Evolutionary conservation across 768 basidiomycete genomes (phyloP).

Genomic region (Collybia sordida): DNA sequence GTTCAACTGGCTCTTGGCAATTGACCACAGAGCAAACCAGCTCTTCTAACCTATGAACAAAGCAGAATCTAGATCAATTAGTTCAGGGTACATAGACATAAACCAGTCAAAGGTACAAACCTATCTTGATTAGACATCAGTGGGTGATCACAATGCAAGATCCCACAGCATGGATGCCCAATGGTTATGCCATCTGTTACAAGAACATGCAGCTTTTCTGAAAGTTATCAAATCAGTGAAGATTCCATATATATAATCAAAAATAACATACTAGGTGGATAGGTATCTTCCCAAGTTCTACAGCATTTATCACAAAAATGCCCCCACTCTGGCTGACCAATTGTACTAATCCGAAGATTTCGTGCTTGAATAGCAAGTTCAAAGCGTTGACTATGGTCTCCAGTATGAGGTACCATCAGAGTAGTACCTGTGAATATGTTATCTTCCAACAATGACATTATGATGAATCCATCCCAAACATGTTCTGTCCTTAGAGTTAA

Average conservation of each 20-base stretch:
- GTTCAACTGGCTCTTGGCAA: too few relatives aligned
- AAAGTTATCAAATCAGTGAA: slow-evolving; percentile 4
- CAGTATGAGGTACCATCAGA: slow-evolving; percentile 22
- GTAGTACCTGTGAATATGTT: not conserved
- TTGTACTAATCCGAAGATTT: slow-evolving; percentile 18
- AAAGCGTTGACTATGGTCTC: slow-evolving; percentile 24
- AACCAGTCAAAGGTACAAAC: too few relatives aligned
- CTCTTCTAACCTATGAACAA: too few relatives aligned
- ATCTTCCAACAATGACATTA: slow-evolving; percentile 24
- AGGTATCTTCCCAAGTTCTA: too few relatives aligned
- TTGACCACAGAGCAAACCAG: too few relatives aligned
- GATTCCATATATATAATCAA: slow-evolving; percentile 13
- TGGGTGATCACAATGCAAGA: slow-evolving; percentile 1
- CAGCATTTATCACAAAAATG: slow-evolving; percentile 27
- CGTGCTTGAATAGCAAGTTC: slow-evolving; percentile 20
- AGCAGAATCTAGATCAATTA: too few relatives aligned
- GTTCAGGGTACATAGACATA: too few relatives aligned
- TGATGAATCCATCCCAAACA: slow-evolving; percentile 29
- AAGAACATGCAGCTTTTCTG: slow-evolving; percentile 7
- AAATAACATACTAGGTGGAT: too few relatives aligned
- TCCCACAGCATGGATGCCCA: slow-evolving; percentile 10
- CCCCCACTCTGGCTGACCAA: slow-evolving; percentile 21
- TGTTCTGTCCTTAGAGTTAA: slow-evolving; percentile 19
- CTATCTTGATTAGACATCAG: slow-evolving; percentile 10
- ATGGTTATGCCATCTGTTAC: slow-evolving; percentile 13